Conservation (phyloP, 768 basidiomycete species). For the Mycena amicta region DNA sequence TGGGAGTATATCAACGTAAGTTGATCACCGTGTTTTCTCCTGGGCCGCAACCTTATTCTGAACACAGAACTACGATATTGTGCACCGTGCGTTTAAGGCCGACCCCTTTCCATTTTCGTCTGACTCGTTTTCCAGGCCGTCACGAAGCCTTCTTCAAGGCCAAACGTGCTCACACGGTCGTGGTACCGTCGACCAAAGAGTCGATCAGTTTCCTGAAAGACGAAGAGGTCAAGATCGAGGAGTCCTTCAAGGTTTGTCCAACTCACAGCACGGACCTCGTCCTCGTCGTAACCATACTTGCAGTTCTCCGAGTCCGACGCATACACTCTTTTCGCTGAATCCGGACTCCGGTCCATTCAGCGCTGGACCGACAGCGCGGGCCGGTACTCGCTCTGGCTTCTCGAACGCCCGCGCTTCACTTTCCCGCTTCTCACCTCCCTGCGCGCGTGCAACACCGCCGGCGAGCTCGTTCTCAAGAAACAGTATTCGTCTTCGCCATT, state of each 20-base stretch:
- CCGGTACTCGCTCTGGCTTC: slow-evolving; percentile 85
- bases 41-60: background rate
- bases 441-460: slow-evolving; percentile 22
- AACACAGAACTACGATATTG: slow-evolving; percentile 24
- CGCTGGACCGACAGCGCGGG: slow-evolving; percentile 78
- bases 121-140: slow-evolving; percentile 50
- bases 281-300: background rate
- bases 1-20: slow-evolving; percentile 81
- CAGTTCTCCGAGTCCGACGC: slow-evolving; percentile 84
- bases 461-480: slow-evolving; percentile 26
- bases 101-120: background rate
- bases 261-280: background rate
- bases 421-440: slow-evolving; percentile 66
- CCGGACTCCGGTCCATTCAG: slow-evolving; percentile 81
- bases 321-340: slow-evolving; percentile 65
- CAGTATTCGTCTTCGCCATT: slow-evolving; percentile 47
- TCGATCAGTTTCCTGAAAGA: slow-evolving; percentile 60
- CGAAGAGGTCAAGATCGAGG: slow-evolving; percentile 85
- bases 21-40: slow-evolving; percentile 7
- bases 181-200: slow-evolving; percentile 47
- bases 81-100: background rate
- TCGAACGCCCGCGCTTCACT: slow-evolving; percentile 81
- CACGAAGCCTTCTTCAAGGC: slow-evolving; percentile 88
- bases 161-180: slow-evolving; percentile 56
- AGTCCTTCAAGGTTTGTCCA: slow-evolving; percentile 76